These are phyloP conservation scores for Claviceps spartinae DNA, from an alignment of 2,329 filamentous ascomycete species.

Conservation along the genomic window DNA sequence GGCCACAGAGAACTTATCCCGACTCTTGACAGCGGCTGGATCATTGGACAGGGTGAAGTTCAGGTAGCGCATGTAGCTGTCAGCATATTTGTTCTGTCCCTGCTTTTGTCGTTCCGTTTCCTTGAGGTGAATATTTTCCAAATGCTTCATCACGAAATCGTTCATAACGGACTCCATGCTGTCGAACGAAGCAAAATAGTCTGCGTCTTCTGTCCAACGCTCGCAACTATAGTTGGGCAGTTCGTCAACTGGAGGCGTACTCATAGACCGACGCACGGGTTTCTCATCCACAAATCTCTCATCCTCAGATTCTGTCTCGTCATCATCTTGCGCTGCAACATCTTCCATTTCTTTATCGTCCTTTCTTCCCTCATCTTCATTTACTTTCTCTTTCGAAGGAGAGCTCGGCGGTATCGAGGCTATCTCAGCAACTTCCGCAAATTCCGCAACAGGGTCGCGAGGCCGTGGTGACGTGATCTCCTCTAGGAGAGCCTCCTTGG, in stretches of 20 bases:
- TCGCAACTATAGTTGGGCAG: conserved; percentile 33
- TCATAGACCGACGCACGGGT: conserved; percentile 35
- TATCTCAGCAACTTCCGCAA: conserved; percentile 17
- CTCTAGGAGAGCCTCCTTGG: neutral
- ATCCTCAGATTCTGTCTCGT: conserved; percentile 40
- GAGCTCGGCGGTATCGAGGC: conserved; percentile 28
- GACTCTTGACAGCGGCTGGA: conserved; percentile 38
- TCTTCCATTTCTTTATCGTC: neutral
- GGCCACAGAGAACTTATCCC: conserved; percentile 36
- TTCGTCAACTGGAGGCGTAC: conserved; percentile 40
- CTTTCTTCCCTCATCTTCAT: neutral
- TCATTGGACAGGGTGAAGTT: conserved; percentile 43
- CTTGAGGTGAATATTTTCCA: conserved; percentile 27
- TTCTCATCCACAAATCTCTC: conserved; percentile 36
- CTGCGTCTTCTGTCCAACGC: conserved; percentile 34
- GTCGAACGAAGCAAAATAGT: conserved; percentile 27
- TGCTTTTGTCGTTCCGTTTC: conserved; percentile 25
- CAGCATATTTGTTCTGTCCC: conserved; percentile 28
- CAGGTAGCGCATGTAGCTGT: conserved; percentile 38
- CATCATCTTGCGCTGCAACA: conserved; percentile 25
- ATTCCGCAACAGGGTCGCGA: neutral
- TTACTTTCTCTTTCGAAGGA: conserved; percentile 24
- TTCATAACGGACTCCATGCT: conserved; percentile 27
- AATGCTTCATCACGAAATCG: conserved; percentile 31
- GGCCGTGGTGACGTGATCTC: neutral